A percentile compares a stretch with the other conserved stretches of the same genome.
Evolutionary conservation across 2,329 filamentous ascomycete species (phyloP).

Genomic region (Colletotrichum karsti): DNA sequence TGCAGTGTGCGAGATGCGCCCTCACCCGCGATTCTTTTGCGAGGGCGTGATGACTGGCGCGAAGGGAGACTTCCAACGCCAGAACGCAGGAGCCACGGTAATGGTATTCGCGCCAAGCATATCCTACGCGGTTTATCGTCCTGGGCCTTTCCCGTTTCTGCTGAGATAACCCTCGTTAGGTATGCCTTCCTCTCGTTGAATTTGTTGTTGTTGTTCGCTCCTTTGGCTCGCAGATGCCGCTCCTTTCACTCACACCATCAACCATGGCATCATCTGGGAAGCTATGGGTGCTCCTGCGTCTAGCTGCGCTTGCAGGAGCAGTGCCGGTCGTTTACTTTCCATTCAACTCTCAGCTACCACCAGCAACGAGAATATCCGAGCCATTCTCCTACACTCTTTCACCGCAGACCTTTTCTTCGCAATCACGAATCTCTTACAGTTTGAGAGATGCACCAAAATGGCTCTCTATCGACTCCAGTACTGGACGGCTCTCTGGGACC

Average conservation of each 20-base stretch:
- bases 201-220: slow-evolving; percentile 28
- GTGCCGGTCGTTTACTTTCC: slow-evolving; percentile 68
- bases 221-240: slow-evolving; percentile 25
- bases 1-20: slow-evolving; percentile 1
- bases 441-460: slow-evolving; percentile 74
- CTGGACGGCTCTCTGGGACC: slow-evolving; percentile 75
- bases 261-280: slow-evolving; percentile 40
- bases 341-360: slow-evolving; percentile 85
- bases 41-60: slow-evolving; percentile 24
- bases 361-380: slow-evolving; percentile 74
- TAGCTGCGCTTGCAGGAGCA: slow-evolving; percentile 41
- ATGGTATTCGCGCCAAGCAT: slow-evolving; percentile 13
- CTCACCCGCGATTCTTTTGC: slow-evolving; percentile 14
- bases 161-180: slow-evolving; percentile 14
- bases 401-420: slow-evolving; percentile 75
- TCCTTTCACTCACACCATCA: slow-evolving; percentile 25
- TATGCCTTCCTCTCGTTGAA: slow-evolving; percentile 12
- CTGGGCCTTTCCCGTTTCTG: slow-evolving; percentile 7
- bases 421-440: slow-evolving; percentile 69
- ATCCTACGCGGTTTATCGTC: slow-evolving; percentile 6
- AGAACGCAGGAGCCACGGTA: neutral
- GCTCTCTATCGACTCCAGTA: slow-evolving; percentile 74
- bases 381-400: slow-evolving; percentile 79
- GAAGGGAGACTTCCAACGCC: slow-evolving; percentile 17
- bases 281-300: slow-evolving; percentile 36